phyloP scores from a whole-genome alignment of 352 stramenopile species.

The Phytophthora fragariaefolia region DNA sequence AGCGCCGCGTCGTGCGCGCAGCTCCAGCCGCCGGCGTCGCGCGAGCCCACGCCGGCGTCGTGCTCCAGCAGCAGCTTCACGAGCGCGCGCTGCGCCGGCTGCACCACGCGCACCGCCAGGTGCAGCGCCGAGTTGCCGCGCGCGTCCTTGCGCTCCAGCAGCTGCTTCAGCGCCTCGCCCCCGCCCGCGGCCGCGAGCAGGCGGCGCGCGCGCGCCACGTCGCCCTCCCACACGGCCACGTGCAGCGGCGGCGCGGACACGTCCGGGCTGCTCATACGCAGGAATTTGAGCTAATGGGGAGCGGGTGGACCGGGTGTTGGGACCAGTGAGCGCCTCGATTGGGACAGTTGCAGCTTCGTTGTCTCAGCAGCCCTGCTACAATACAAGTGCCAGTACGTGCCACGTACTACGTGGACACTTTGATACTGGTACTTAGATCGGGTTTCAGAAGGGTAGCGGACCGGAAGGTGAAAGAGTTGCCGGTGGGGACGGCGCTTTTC shows the following conservation, averaged over 20 bases:
- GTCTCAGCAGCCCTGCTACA: too few species aligned
- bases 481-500: too few species aligned
- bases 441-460: too few species aligned
- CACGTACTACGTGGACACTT: too few species aligned
- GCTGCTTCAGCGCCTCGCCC: slow-evolving; percentile 32
- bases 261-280: neutral
- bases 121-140: slow-evolving; percentile 78
- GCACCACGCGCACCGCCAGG: slow-evolving; percentile 71
- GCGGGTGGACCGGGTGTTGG: too few species aligned
- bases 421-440: too few species aligned
- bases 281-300: too few species aligned
- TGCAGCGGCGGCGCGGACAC: slow-evolving; percentile 48
- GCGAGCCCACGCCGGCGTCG: slow-evolving; percentile 38
- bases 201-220: slow-evolving; percentile 39
- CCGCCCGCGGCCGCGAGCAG: slow-evolving; percentile 46
- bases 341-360: too few species aligned
- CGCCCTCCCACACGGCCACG: slow-evolving; percentile 76
- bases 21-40: slow-evolving; percentile 68
- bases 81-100: slow-evolving; percentile 65
- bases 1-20: slow-evolving; percentile 79
- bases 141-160: slow-evolving; percentile 64
- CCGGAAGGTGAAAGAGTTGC: too few species aligned
- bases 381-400: too few species aligned
- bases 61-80: slow-evolving; percentile 64
- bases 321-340: too few species aligned